Conservation (phyloP, 176 grass and related monocot species). For the Guadua angustifolia region DNA sequence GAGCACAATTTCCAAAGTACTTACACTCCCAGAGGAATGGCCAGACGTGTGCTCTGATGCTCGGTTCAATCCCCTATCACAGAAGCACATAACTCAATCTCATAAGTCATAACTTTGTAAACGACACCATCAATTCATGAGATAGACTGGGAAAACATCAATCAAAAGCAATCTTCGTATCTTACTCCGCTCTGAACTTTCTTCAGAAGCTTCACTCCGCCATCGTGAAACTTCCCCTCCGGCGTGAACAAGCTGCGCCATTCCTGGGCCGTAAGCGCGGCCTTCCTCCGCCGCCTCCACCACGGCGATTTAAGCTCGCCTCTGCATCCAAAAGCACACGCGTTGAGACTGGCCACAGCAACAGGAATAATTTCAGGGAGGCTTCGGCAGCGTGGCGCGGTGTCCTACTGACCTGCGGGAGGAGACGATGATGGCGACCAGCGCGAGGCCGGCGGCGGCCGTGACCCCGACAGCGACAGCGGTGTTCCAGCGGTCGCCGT, state of each 20-base stretch:
- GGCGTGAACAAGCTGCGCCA: slow-evolving; percentile 68
- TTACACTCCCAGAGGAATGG: slow-evolving; percentile 96
- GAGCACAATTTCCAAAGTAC: slow-evolving; percentile 36
- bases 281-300: slow-evolving; percentile 59
- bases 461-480: slow-evolving; percentile 73
- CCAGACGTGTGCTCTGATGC: slow-evolving; percentile 81
- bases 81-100: slow-evolving; percentile 39
- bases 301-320: slow-evolving; percentile 88
- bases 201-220: slow-evolving; percentile 80
- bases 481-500: slow-evolving; percentile 62
- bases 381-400: background rate
- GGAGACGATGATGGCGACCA: slow-evolving; percentile 69
- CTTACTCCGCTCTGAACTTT: slow-evolving; percentile 80
- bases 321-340: slow-evolving; percentile 48
- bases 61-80: slow-evolving; percentile 73
- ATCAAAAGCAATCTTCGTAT: slow-evolving; percentile 16
- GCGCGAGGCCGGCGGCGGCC: slow-evolving; percentile 69
- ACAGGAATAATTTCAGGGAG: background rate
- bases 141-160: slow-evolving; percentile 5
- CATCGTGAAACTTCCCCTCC: slow-evolving; percentile 71
- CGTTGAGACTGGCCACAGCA: background rate
- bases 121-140: background rate
- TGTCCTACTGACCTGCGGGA: slow-evolving; percentile 57
- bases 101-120: slow-evolving; percentile 5
- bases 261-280: slow-evolving; percentile 56